These are phyloP conservation scores for Fusarium musae DNA, from an alignment of 2,329 filamentous ascomycete species.

Conservation along the genomic window DNA sequence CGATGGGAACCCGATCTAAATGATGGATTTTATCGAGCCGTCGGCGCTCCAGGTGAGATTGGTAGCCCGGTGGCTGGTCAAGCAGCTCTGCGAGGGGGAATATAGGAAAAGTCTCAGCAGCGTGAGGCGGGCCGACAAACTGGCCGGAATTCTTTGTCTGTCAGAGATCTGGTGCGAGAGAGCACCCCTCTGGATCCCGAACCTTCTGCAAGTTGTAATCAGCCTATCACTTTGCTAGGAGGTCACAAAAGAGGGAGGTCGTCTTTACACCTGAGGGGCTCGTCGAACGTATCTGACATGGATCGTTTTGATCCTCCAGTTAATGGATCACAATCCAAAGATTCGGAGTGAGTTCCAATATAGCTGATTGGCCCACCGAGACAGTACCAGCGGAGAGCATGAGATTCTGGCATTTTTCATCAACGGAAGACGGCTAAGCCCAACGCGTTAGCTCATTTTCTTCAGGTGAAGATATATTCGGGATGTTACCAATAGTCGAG, in stretches of 20 bases:
- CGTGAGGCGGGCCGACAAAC: slow-evolving; percentile 12
- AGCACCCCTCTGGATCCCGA: slow-evolving; percentile 18
- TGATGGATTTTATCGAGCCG: slow-evolving; percentile 56
- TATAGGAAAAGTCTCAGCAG: slow-evolving; percentile 45
- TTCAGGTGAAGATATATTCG: neutral
- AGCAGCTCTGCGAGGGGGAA: slow-evolving; percentile 49
- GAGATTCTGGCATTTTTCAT: neutral
- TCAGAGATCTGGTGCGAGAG: slow-evolving; percentile 27
- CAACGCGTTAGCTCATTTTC: neutral
- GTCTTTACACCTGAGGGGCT: slow-evolving; percentile 7
- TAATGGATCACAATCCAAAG: neutral
- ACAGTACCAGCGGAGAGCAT: neutral
- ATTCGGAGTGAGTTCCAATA: neutral
- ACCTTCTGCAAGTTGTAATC: neutral
- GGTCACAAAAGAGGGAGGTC: slow-evolving; percentile 10
- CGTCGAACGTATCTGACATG: neutral
- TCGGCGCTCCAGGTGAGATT: slow-evolving; percentile 74
- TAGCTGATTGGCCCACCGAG: neutral
- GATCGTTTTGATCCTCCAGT: neutral
- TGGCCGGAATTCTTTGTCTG: neutral
- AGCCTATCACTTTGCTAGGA: neutral
- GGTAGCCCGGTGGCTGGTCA: slow-evolving; percentile 70
- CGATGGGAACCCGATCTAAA: slow-evolving; percentile 66
- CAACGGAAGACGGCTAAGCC: neutral
- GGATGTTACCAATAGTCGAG: neutral